Evolutionary conservation across 164 flowering plant genomes (phyloP), one percentile per base, ranked within the genome.

Genomic region (Echeveria elegans): DNA sequence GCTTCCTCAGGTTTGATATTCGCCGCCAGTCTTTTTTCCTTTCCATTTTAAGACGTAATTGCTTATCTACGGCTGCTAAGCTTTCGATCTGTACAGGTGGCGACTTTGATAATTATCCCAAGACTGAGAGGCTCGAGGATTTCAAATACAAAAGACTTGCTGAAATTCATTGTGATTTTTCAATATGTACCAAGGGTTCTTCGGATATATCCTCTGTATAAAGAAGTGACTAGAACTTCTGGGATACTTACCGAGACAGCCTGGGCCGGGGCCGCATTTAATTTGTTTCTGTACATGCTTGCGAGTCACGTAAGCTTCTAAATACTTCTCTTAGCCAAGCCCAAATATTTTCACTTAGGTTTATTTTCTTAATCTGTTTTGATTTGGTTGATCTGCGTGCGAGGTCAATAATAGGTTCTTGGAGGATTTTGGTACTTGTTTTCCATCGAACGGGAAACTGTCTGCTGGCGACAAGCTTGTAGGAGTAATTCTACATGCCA

Each of bases 391-490:
- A 31, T 62, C 23, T 11, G 16, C 18, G n/a, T 16, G 32, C 31
- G 1, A 4, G 52, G 28, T 36, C 69, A 94, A 15, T 56, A 1
- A 47, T 56, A 56, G 99, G 79, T 82, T 23, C 69, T 82, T 73
- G 99, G 97, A 74, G 92, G 95, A 16, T 73, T 84, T 64, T 90
- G 96, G 97, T 91, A 89, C 79, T 72, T 88, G 78, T 68, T 89
- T 41, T 80, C 99, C 8, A 77, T 94, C 10, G 96, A 86, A 77
- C 77, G 90, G 58, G 76, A 79, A 70, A 73, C 81, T 60, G 79
- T 74, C 0, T 92, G 98, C 80, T 92, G 98, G 98, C 76, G 70
- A 5, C 24, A 71, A 1, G 90, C 78, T 7, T 90, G 92, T 67
- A 6, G 28, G 24, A 26, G 19, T 56, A 56, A 56, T 28, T 56